Conservation (phyloP, 768 basidiomycete species). For the Auricularia heimuer region DNA sequence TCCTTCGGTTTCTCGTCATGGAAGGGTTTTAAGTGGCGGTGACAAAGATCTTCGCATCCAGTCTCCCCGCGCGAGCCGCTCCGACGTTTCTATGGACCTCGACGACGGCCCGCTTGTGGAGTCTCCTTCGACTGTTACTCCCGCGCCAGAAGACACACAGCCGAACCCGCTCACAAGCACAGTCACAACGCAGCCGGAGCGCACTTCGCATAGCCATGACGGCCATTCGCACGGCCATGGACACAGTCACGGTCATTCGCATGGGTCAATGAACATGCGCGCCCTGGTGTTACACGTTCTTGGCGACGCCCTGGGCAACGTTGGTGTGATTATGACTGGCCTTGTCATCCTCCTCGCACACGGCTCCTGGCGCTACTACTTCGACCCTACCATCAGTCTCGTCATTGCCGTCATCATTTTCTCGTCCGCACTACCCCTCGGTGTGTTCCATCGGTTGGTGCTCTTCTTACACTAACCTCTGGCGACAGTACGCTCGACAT, state of each 20-base stretch:
- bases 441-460: constrained; percentile 29
- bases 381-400: constrained; percentile 86
- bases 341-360: constrained; percentile 86
- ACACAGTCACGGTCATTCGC: constrained; percentile 33
- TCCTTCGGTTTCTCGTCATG: neutral
- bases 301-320: constrained; percentile 95
- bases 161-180: too few relatives aligned
- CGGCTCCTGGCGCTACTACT: constrained; percentile 83
- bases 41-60: neutral
- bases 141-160: neutral
- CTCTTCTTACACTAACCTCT: constrained; percentile 15
- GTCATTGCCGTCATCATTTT: constrained; percentile 96
- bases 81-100: neutral
- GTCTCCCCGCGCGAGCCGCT: neutral
- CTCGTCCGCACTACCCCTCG: constrained; percentile 85
- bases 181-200: neutral
- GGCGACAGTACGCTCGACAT: constrained; percentile 67
- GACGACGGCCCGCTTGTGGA: neutral
- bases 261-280: constrained; percentile 94
- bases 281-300: constrained; percentile 90
- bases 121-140: neutral
- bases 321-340: constrained; percentile 93
- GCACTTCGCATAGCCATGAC: constrained; percentile 29
- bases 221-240: constrained; percentile 52
- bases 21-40: neutral